Conservation (phyloP, 2,329 filamentous ascomycete species). For the Ophiostoma triangulosporum region DNA sequence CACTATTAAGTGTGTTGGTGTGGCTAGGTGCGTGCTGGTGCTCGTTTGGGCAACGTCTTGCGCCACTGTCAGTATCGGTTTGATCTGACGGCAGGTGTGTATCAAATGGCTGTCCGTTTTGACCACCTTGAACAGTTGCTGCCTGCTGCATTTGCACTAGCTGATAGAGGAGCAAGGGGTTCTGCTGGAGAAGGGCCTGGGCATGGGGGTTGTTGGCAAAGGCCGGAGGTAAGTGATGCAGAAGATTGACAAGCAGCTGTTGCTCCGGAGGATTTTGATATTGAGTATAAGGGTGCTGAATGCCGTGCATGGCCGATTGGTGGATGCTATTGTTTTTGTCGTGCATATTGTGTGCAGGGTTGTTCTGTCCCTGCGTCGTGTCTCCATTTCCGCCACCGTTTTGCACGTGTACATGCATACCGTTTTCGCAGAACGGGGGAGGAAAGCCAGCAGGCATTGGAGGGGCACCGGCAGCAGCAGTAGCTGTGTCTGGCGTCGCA, state of each 20-base stretch:
- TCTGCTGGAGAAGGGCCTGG: background rate
- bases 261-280: background rate
- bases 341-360: background rate
- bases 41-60: background rate
- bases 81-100: background rate
- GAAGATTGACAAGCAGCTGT: background rate
- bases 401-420: background rate
- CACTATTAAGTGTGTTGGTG: background rate
- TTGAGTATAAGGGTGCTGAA: background rate
- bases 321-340: background rate
- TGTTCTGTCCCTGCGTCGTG: background rate
- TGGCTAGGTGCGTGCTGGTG: background rate
- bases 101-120: background rate
- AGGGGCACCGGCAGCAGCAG: background rate
- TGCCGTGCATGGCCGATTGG: too few relatives aligned
- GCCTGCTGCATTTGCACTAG: background rate
- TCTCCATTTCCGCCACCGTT: background rate
- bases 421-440: background rate
- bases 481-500: background rate
- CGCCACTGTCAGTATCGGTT: background rate
- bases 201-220: background rate
- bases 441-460: background rate
- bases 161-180: background rate
- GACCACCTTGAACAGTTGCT: background rate
- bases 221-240: background rate